Evolutionary conservation across 2,329 filamentous ascomycete species (phyloP).

Genomic region (Clonostachys rhizophaga): DNA sequence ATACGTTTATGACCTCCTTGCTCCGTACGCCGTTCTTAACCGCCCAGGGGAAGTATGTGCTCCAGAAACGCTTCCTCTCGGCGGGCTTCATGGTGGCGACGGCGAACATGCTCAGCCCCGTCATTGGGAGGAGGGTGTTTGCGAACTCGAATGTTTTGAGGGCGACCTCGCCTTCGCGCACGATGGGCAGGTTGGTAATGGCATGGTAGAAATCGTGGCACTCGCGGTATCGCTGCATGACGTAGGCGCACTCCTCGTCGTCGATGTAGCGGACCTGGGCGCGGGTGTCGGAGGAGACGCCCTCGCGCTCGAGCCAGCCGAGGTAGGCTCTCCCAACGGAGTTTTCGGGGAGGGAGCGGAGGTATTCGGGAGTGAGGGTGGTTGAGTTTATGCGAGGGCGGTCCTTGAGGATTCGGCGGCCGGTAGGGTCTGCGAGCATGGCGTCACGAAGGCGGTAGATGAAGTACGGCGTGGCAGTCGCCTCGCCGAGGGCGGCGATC

Average conservation of each 20-base stretch:
- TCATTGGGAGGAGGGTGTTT: slow-evolving; percentile 94
- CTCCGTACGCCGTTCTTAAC: slow-evolving; percentile 72
- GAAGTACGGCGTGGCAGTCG: slow-evolving; percentile 92
- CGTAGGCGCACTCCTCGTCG: slow-evolving; percentile 92
- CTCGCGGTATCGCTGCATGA: slow-evolving; percentile 97
- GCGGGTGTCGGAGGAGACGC: slow-evolving; percentile 88
- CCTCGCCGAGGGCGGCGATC: slow-evolving; percentile 90
- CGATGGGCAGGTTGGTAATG: slow-evolving; percentile 81
- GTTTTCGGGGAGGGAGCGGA: slow-evolving; percentile 68
- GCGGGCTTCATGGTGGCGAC: slow-evolving; percentile 81
- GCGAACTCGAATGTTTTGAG: slow-evolving; percentile 97
- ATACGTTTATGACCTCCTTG: slow-evolving; percentile 88
- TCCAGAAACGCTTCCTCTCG: slow-evolving; percentile 71
- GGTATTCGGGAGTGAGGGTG: slow-evolving; percentile 57
- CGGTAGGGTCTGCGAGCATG: slow-evolving; percentile 82
- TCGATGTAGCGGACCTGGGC: slow-evolving; percentile 83
- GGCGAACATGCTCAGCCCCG: slow-evolving; percentile 77
- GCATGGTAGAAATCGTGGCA: slow-evolving; percentile 98
- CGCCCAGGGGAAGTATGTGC: slow-evolving; percentile 85
- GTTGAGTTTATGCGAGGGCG: slow-evolving; percentile 84
- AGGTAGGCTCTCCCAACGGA: slow-evolving; percentile 81
- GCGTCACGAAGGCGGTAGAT: slow-evolving; percentile 85
- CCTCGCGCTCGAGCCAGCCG: slow-evolving; percentile 88
- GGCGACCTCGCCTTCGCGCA: slow-evolving; percentile 95
- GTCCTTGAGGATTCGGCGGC: slow-evolving; percentile 85